Evolutionary conservation across 768 basidiomycete species (phyloP), one percentile per base, ranked within the genome.

Genomic region (Kwoniella heveanensis): DNA sequence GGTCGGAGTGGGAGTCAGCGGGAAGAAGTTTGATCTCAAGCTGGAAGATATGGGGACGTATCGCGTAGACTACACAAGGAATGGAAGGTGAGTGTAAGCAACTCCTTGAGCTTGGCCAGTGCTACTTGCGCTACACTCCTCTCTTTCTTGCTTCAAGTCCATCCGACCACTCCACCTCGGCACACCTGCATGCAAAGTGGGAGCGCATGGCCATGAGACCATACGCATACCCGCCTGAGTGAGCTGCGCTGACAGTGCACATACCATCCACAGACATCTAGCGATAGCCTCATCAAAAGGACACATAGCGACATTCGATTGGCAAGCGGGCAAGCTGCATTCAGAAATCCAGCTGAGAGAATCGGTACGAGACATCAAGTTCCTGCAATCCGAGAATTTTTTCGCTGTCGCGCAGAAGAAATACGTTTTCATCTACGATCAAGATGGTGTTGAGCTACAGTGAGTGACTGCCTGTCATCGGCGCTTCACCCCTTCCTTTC

Each of bases 401-500:
- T 92, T 89, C 73, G 95, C 95, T 1, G 93, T 96, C 9, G 95
- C 95, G 0, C 95, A 99, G 81, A 90, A 91, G 80, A 90, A 92
- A 83, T 91, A 95, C 76, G 90, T 90, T 19, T 99, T 90, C 80
- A 92, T 99, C 49, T 98, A 99, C 68, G 96, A 98, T 80, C 85
- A 88, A 30, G 86, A 92, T 69, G 95, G 96, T 22, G 89, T 96
- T 15, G 96, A 98, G 77, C 80, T 99, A 3, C 96, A 98, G 80
- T 80, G 59, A 67, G 80, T 77, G 32, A 13, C n/a, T n/a, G n/a
- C n/a, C n/a, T n/a, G n/a, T n/a, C n/a, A n/a, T n/a, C n/a, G n/a
- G n/a, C n/a, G n/a, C n/a, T n/a, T n/a, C n/a, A n/a, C n/a, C n/a
- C n/a, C n/a, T n/a, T n/a, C n/a, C n/a, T n/a, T n/a, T 32, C 46